Evolutionary conservation across 805 yeast genomes (phyloP), one percentile per base, ranked within the genome.

Genomic region (Saturnispora quitensis): DNA sequence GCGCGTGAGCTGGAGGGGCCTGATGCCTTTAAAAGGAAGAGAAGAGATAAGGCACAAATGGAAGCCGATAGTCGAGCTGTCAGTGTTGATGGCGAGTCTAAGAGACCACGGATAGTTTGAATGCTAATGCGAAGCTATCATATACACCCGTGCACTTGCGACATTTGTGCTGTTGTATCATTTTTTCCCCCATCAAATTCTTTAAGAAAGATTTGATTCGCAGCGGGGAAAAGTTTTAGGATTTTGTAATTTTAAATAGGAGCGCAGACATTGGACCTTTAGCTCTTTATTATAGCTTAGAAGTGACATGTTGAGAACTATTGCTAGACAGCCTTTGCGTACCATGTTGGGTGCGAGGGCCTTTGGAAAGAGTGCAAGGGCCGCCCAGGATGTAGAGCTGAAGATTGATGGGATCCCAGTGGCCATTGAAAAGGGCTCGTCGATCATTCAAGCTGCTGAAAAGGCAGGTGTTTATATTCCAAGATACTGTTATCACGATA

Each of bases 401-500:
- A 75, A 76, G 42, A 67, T 79, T 47, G 96, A 88, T 66, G 93
- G 93, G 47, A 77, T 77, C 57, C 76, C 79, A 51, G 93, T 88
- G 43, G 74, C 77, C 50, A 83, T 88, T 56, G 95, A 87, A 67
- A 89, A 89, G 47, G 95, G 95, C 2, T 79, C 95, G 43, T 84
- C 95, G 18, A 82, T 88, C 56, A 87, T 88, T 64, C 96, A 88
- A 71, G 96, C 96, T 48, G 89, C 91, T 57, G 95, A 88, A 64
- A 82, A 84, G 70, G 95, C 95, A 40, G 96, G 96, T 52, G 90
- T 86, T 43, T 76, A 83, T 53, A 84, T 88, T 48, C 96, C 96
- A 42, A 78, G 96, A 59, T 88, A 88, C 74, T 88, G 96, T 71
- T 88, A 85, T 75, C 96, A 88, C 70, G 96, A 88, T 63, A 86